Evolutionary conservation across 306 rosid genomes (phyloP).

Genomic region (Urtica urens): DNA sequence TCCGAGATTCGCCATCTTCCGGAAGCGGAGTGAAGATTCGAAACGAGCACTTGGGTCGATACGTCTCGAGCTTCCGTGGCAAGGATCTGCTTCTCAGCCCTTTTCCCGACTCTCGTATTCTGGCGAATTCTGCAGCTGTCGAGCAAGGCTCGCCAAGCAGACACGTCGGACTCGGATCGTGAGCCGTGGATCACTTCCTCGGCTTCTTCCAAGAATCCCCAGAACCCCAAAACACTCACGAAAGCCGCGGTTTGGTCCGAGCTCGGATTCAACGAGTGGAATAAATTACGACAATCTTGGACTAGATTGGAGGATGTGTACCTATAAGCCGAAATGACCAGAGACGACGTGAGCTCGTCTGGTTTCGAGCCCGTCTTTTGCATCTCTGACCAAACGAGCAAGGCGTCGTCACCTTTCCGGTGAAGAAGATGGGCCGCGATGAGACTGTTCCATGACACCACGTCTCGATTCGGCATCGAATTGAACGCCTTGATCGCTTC

Average conservation of each 20-base stretch:
- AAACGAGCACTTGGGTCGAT: slow-evolving; percentile 53
- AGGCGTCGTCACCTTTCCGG: slow-evolving; percentile 58
- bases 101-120: slow-evolving; percentile 42
- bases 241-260: slow-evolving; percentile 62
- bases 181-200: slow-evolving; percentile 45
- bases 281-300: slow-evolving; percentile 44
- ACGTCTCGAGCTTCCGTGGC: slow-evolving; percentile 61
- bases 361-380: slow-evolving; percentile 52
- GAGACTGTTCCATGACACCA: slow-evolving; percentile 78
- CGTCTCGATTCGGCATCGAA: slow-evolving; percentile 34
- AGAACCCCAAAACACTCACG: slow-evolving; percentile 69
- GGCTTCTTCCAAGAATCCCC: slow-evolving; percentile 81
- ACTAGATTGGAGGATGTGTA: slow-evolving; percentile 53
- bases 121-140: slow-evolving; percentile 51
- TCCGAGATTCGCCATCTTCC: slow-evolving; percentile 88
- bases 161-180: slow-evolving; percentile 46
- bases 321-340: slow-evolving; percentile 65
- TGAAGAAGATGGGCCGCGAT: slow-evolving; percentile 64
- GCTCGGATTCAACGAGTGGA: slow-evolving; percentile 55
- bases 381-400: slow-evolving; percentile 62
- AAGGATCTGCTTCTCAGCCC: slow-evolving; percentile 45
- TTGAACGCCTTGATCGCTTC: slow-evolving; percentile 42
- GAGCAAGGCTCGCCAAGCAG: slow-evolving; percentile 80
- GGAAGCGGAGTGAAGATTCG: slow-evolving; percentile 77
- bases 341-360: slow-evolving; percentile 39